Base-by-base conservation (phyloP, 106 monocot genomes). In the Amphibolis antarctica region DNA sequence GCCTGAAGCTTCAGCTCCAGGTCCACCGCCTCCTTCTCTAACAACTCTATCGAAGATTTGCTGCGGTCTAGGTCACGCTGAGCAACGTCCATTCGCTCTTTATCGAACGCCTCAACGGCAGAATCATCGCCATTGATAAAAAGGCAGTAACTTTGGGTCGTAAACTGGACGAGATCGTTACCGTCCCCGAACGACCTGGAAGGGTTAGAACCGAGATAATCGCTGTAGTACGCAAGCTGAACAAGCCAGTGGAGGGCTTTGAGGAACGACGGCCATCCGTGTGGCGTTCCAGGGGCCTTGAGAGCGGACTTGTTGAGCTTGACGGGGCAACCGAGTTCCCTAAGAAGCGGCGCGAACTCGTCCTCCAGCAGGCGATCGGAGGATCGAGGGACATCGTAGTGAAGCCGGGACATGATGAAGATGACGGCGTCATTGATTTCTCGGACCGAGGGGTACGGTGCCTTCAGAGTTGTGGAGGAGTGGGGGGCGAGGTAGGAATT, bases 241-340 rank as follows among this genome's bases (percentile, higher is more conserved):
- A 79, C 66, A 68, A 94, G 83, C 83, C 85, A 94, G 74, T 83
- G 65, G 20, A 94, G 69, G 28, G 75, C 84, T 43, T 83, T 55
- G 28, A 86, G 72, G 64, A 94, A 60, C 9, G 75, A 65, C 0
- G 94, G 94, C 89, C 89, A 94, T 0, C 83, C 61, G 71, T 89
- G 94, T 23, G 93, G 93, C 13, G 89, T 84, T 13, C 83, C 81
- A 7, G 89, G 93, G 60, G 89, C 76, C 12, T 75, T 78, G 31
- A 93, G 81, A 5, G 81, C 86, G 28, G 93, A 93, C 25, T 73
- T 76, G 70, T 42, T 82, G 66, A 89, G 68, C 68, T 86, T 88
- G 50, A 78, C 0, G 43, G 93, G 93, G 76, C 83, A 93, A 13
- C 56, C 27, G 2, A 93, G 69, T 6, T n/a, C 0, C 25, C 31